Conservation (phyloP, 169 alveolate genomes). For the Cryptosporidium parvum region DNA sequence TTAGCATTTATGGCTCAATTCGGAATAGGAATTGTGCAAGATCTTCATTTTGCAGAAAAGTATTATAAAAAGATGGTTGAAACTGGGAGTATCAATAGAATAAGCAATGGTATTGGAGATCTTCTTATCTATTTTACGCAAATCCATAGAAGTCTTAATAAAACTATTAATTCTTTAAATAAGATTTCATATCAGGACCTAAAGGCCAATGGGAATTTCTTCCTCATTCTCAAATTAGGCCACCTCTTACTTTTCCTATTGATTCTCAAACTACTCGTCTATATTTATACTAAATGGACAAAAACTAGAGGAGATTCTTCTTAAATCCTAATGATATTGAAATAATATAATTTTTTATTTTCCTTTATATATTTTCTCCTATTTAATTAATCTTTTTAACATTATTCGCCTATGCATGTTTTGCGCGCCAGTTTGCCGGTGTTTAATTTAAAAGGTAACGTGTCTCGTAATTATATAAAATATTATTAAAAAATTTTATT, state of each 20-base stretch:
- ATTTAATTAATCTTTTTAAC: background rate
- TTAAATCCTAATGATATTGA: background rate
- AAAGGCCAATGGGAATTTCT: background rate
- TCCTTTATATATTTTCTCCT: background rate
- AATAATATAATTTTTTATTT: background rate
- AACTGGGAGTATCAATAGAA: constrained; percentile 28
- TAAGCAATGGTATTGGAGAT: constrained; percentile 43
- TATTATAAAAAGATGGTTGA: constrained; percentile 50
- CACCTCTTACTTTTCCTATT: constrained; percentile 21
- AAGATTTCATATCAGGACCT: background rate
- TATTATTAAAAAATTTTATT: background rate
- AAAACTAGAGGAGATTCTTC: background rate
- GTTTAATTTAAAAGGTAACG: background rate
- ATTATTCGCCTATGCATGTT: background rate
- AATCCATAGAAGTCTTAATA: background rate
- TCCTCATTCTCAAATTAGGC: background rate
- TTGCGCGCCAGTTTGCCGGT: constrained; percentile 7
- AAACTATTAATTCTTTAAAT: background rate
- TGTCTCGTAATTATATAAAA: background rate
- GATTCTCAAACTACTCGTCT: constrained; percentile 10
- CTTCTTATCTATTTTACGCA: background rate
- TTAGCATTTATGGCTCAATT: constrained; percentile 59
- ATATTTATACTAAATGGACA: background rate
- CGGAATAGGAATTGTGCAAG: constrained; percentile 56
- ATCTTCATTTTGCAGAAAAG: constrained; percentile 19